Evolutionary conservation across 495 filamentous ascomycete species (phyloP).

Genomic region (Delitschia confertaspora): DNA sequence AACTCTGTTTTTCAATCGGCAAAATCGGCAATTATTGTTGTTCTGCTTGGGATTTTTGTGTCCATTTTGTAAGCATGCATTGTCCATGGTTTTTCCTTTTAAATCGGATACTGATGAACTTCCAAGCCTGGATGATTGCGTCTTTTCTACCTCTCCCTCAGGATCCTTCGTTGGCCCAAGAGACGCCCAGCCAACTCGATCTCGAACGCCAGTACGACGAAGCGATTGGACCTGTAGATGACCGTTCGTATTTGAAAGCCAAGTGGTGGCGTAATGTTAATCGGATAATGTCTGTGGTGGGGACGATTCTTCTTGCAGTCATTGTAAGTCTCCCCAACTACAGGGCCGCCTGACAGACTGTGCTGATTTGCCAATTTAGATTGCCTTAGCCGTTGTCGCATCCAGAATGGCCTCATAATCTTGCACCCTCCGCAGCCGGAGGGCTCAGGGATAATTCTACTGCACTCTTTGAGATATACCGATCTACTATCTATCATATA

Average conservation of each 20-base stretch:
- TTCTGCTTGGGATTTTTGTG: slow-evolving; percentile 84
- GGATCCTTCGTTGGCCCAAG: slow-evolving; percentile 11
- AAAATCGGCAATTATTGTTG: slow-evolving; percentile 76
- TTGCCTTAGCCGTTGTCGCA: slow-evolving; percentile 21
- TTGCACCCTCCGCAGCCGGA: no score
- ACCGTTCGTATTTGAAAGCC: slow-evolving; percentile 60
- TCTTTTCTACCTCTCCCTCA: slow-evolving; percentile 69
- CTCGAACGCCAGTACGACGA: slow-evolving; percentile 27
- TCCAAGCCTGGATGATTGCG: slow-evolving; percentile 73
- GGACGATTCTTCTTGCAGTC: slow-evolving; percentile 65
- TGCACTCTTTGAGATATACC: no score
- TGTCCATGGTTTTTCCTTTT: slow-evolving; percentile 2
- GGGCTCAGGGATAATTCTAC: no score
- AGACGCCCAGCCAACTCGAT: slow-evolving; percentile 27
- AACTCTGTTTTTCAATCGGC: slow-evolving; percentile 51
- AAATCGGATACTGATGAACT: slow-evolving; percentile 2
- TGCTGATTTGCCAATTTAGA: slow-evolving; percentile 7
- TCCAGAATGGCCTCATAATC: slow-evolving; percentile 18
- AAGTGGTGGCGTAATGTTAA: slow-evolving; percentile 92
- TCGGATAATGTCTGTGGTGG: slow-evolving; percentile 72
- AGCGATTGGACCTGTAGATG: slow-evolving; percentile 29
- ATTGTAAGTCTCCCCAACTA: slow-evolving; percentile 47
- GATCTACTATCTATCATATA: no score
- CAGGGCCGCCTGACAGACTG: background rate
- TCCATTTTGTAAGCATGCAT: slow-evolving; percentile 54